Conservation (phyloP, 768 basidiomycete genomes). For the Lentinula sp. region DNA sequence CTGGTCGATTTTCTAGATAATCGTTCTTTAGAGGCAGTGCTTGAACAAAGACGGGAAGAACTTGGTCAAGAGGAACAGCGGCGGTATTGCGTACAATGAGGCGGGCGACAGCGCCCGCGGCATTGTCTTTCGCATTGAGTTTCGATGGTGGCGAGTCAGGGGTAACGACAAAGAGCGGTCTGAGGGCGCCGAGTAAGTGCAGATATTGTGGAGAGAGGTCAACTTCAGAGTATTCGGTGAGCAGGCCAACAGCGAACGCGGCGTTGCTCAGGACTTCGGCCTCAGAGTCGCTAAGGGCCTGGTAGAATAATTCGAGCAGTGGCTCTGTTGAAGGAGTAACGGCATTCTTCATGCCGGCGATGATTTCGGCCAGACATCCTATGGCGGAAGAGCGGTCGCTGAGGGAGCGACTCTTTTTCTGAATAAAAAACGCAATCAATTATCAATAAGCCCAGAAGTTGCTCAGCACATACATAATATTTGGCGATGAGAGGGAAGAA, state of each 20-base stretch:
- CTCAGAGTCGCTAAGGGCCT: slow-evolving; percentile 76
- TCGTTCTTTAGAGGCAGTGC: slow-evolving; percentile 88
- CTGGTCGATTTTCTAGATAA: slow-evolving; percentile 81
- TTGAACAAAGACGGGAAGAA: slow-evolving; percentile 76
- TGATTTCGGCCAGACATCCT: slow-evolving; percentile 93
- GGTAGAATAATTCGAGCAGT: slow-evolving; percentile 79
- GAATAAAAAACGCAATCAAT: slow-evolving; percentile 7
- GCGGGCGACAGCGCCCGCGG: slow-evolving; percentile 88
- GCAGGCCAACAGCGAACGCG: slow-evolving; percentile 88
- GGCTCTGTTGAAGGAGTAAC: slow-evolving; percentile 81
- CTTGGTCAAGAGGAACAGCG: slow-evolving; percentile 85
- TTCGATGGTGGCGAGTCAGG: slow-evolving; percentile 56
- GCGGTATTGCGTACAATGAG: slow-evolving; percentile 74
- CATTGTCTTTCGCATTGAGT: slow-evolving; percentile 92
- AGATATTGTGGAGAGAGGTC: slow-evolving; percentile 83
- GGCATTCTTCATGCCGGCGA: slow-evolving; percentile 82
- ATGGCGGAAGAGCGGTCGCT: slow-evolving; percentile 92
- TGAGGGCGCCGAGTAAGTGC: slow-evolving; percentile 70
- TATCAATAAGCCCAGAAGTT: neutral
- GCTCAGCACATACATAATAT: slow-evolving; percentile 68
- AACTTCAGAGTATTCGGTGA: slow-evolving; percentile 78
- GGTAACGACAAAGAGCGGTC: slow-evolving; percentile 69
- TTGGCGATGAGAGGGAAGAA: slow-evolving; percentile 89
- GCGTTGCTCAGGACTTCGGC: slow-evolving; percentile 96
- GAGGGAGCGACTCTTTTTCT: slow-evolving; percentile 83